Base-by-base conservation (phyloP, 2,329 filamentous ascomycete genomes). In the Botrytis hyacinthi region DNA sequence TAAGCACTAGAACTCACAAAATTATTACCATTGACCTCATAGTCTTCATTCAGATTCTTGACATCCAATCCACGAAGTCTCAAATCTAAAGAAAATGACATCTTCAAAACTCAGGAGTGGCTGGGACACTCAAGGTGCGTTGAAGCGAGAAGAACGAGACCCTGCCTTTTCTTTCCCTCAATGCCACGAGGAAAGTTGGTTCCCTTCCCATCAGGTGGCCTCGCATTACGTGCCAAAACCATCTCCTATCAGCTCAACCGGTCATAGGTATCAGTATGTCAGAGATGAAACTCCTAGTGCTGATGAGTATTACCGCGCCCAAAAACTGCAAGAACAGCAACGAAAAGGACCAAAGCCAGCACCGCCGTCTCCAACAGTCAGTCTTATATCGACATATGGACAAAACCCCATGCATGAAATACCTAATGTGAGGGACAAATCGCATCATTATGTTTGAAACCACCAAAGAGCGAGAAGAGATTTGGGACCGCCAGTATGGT, bases 391-490 rank as follows among this genome's bases (percentile, higher is more conserved):
- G 22, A 40, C 22, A 37, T 12, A 62, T 18, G 35, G 59, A n/a
- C 59, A 1, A 40, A 62, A 5, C 0, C 59, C 22, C 1, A n/a
- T 18, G 22, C 3, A 9, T n/a, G 59, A 40, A 0, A 2, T 2
- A n/a, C 22, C 22, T n/a, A 18, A 62, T 37, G 2, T 29, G 14
- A 0, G 14, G 26, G 14, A 7, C 0, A 8, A n/a, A 29, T 29
- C 51, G 51, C 14, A 54, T 54, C n/a, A 12, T 54, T 2, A n/a
- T 40, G 7, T 0, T 18, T 26, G 40, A 29, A 6, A 1, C 5
- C 3, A 29, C 29, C 51, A 0, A 54, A 12, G 3, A n/a, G 26
- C 51, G 51, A 9, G 6, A 54, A 26, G n/a, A 18, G 6, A 18
- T 54, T 18, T 54, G 51, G 51, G 26, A 54, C n/a, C 51, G 14